Conservation (phyloP, 2,329 filamentous ascomycete species). For the Penicillium hesseltinei region DNA sequence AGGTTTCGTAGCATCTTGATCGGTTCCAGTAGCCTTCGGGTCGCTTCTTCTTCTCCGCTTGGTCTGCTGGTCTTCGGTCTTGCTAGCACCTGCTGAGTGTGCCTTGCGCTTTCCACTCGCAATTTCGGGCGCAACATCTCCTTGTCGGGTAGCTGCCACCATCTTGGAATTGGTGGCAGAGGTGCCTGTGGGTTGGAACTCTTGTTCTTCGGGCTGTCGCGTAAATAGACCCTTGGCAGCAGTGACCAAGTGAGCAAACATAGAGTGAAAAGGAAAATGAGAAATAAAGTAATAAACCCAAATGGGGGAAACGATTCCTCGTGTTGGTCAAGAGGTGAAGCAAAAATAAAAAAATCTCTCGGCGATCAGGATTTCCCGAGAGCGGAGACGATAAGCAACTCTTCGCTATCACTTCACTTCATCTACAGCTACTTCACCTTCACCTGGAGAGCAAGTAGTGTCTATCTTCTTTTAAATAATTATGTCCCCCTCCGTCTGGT, state of each 20-base stretch:
- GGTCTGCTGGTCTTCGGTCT: slow-evolving; percentile 27
- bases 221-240: slow-evolving; percentile 44
- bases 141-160: slow-evolving; percentile 36
- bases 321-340: slow-evolving; percentile 11
- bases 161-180: slow-evolving; percentile 30
- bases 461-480: neutral
- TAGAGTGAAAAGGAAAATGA: slow-evolving; percentile 26
- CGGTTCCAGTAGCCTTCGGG: slow-evolving; percentile 19
- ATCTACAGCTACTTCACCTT: neutral
- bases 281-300: slow-evolving; percentile 1
- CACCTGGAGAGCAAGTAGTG: neutral
- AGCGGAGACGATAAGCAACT: slow-evolving; percentile 16
- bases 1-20: slow-evolving; percentile 13
- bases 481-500: neutral
- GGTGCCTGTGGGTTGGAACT: slow-evolving; percentile 11
- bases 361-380: slow-evolving; percentile 25
- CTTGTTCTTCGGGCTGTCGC: slow-evolving; percentile 27
- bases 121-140: slow-evolving; percentile 21
- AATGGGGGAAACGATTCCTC: slow-evolving; percentile 3
- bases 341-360: slow-evolving; percentile 27
- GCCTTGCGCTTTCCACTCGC: slow-evolving; percentile 38
- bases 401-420: slow-evolving; percentile 4
- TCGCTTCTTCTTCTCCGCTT: slow-evolving; percentile 37
- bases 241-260: slow-evolving; percentile 44
- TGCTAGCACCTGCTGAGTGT: slow-evolving; percentile 20